phyloP scores from a whole-genome alignment of 2,329 filamentous ascomycete species.

The Cladophialophora yegresii region DNA sequence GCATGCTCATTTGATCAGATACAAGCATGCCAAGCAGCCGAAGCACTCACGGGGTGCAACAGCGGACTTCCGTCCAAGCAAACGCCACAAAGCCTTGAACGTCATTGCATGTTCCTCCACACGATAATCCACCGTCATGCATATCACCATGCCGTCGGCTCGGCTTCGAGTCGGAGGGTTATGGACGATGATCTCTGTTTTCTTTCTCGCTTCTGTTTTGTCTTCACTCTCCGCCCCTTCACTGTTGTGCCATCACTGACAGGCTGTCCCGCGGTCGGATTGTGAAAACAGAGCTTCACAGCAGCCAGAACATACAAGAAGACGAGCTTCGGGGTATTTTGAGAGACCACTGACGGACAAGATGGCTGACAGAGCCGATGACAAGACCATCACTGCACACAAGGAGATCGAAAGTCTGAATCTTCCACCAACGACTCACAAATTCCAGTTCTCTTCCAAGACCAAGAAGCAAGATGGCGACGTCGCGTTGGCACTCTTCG shows the following conservation, averaged over 20 bases:
- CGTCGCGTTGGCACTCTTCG: conserved; percentile 55
- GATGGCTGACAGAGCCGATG: conserved; percentile 22
- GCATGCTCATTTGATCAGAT: conserved; percentile 14
- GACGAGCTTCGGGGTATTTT: not conserved
- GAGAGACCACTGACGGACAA: not conserved
- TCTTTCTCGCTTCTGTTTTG: not conserved
- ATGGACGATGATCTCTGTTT: conserved; percentile 2
- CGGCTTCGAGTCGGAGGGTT: conserved; percentile 6
- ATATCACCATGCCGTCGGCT: conserved; percentile 11
- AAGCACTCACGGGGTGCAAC: conserved; percentile 19
- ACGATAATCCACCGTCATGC: conserved; percentile 15
- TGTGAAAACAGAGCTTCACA: not conserved
- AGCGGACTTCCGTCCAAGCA: conserved; percentile 11
- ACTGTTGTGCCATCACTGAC: not conserved
- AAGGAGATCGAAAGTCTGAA: conserved; percentile 24
- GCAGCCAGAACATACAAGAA: not conserved
- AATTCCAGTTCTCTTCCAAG: conserved; percentile 33
- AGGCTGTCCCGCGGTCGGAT: not conserved
- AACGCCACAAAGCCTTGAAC: conserved; percentile 16
- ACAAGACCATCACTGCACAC: conserved; percentile 26
- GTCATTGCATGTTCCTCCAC: conserved; percentile 18
- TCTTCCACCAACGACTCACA: conserved; percentile 23
- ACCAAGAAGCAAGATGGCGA: conserved; percentile 46
- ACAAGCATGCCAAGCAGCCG: conserved; percentile 17
- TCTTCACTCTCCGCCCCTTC: not conserved